phyloP scores from a whole-genome alignment of 2,329 filamentous ascomycete species.

The Colletotrichum cereale region DNA sequence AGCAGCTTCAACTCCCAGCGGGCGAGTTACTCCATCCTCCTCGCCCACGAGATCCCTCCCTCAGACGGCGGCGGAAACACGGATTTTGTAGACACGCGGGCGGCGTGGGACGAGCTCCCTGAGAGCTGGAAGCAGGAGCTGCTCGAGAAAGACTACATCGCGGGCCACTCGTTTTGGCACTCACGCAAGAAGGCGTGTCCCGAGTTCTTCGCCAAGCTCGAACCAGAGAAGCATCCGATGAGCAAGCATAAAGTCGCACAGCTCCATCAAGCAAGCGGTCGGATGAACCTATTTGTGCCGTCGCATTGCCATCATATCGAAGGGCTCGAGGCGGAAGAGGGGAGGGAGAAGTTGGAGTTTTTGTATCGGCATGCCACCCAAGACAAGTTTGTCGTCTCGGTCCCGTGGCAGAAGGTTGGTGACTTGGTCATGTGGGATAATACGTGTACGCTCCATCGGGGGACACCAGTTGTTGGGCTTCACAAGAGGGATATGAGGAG shows the following conservation, averaged over 20 bases:
- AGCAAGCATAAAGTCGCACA: conserved; percentile 63
- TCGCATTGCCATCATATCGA: conserved; percentile 67
- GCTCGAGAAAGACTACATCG: conserved; percentile 57
- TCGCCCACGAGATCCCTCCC: conserved; percentile 63
- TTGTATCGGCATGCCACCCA: conserved; percentile 62
- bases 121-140: conserved; percentile 50
- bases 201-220: conserved; percentile 59
- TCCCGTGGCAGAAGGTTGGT: conserved; percentile 61
- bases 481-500: conserved; percentile 66
- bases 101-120: conserved; percentile 62
- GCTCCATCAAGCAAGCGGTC: conserved; percentile 62
- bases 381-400: conserved; percentile 58
- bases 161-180: conserved; percentile 64
- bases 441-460: conserved; percentile 66
- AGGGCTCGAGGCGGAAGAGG: conserved; percentile 51
- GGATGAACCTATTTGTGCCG: conserved; percentile 66
- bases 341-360: conserved; percentile 51
- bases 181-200: conserved; percentile 65
- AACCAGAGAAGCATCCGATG: conserved; percentile 54
- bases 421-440: conserved; percentile 73
- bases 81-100: conserved; percentile 65
- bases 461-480: conserved; percentile 61
- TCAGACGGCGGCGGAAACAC: conserved; percentile 61
- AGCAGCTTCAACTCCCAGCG: conserved; percentile 67
- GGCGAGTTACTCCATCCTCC: conserved; percentile 64